Base-by-base conservation (phyloP, 2,329 filamentous ascomycete species). In the Aspergillus pseudotamarii region DNA sequence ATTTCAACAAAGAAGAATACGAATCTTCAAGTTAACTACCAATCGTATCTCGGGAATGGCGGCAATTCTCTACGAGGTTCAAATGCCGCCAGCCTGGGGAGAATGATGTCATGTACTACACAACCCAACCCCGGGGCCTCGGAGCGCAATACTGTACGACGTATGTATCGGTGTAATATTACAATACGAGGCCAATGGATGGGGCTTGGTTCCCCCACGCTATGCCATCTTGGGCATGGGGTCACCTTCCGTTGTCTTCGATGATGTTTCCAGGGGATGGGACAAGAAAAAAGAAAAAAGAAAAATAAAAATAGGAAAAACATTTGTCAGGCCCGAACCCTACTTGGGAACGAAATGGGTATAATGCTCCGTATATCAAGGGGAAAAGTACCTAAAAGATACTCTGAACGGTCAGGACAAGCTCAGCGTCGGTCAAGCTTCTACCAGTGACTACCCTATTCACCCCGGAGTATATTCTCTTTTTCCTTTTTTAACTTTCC, bases 171-270 rank as follows among this genome's bases (percentile, higher is more conserved):
- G 32, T 36, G 51, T 10, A 54, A 21, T 30, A 12, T 54, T 54
- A 58, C 60, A 11, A 50, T 58, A 61, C 36, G 6, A 38, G 56
- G 56, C 32, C 46, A 46, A 32, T 26, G 46, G 26, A 45, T 60
- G 59, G 50, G 30, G 54, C n/a, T 21, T 19, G 32, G 23, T 21
- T 30, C 60, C 60, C 60, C 60, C 60, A 62, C 60, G 28, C 60
- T 59, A 62, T 45, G 26, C 56, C 21, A 16, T 16, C 4, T 38
- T 9, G 2, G 8, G 51, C 2, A 38, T 38, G 32, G 51, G 36
- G 23, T 48, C 51, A 3, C 48, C 51, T 55, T 36, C 43, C 21
- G 51, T 57, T 28, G 41, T 60, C 55, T 60, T 60, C 59, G 30
- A 54, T 53, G 28, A 26, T 19, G 30, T 19, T 53, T 53, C 50